phyloP scores from a whole-genome alignment of 495 filamentous ascomycete species.

The Penicillium crystallinum region DNA sequence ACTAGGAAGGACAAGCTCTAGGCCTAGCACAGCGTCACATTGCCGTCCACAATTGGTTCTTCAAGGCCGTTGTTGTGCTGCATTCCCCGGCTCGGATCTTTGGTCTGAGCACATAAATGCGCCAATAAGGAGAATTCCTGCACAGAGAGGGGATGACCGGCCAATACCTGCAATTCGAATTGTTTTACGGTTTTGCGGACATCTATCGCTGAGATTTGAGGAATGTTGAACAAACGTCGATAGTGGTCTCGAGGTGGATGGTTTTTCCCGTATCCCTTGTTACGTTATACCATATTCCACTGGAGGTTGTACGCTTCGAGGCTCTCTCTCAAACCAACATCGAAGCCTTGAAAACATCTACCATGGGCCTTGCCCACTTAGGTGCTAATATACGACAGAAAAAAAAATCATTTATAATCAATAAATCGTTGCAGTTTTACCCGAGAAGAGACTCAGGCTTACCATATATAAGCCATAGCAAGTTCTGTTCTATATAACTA shows the following conservation, averaged over 20 bases:
- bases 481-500: constrained; percentile 9
- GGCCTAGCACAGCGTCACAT: neutral
- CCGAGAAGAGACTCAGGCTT: neutral
- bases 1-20: neutral
- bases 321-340: no score
- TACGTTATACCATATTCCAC: neutral
- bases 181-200: no score
- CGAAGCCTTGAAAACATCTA: no score
- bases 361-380: no score
- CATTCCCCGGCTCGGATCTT: neutral
- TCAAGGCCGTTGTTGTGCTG: neutral
- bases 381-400: no score
- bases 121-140: neutral
- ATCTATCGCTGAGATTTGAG: no score
- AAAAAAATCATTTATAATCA: constrained; percentile 5
- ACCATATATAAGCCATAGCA: neutral
- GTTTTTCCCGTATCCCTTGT: no score
- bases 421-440: constrained; percentile 11
- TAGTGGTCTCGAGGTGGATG: neutral
- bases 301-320: no score
- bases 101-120: neutral
- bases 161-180: no score
- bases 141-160: no score
- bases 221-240: no score
- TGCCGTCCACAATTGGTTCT: neutral